Evolutionary conservation across 345 rosid species (phyloP).

Genomic region (Eucalyptus camaldulensis): DNA sequence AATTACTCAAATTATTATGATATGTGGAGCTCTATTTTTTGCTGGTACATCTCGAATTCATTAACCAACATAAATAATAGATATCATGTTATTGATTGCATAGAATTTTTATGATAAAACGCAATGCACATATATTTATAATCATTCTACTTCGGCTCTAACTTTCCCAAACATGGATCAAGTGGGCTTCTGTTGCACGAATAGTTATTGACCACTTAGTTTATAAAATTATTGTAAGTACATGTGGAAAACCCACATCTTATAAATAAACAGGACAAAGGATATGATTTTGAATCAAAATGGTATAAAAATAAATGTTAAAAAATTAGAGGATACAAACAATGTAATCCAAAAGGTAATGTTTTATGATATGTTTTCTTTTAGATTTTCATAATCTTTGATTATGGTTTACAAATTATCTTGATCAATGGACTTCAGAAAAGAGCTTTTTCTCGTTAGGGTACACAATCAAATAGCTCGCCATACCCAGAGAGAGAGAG

Average conservation of each 20-base stretch:
- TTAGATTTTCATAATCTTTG: not conserved
- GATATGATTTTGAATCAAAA: not conserved
- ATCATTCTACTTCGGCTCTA: not conserved
- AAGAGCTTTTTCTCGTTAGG: not conserved
- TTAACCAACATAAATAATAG: rapidly evolving
- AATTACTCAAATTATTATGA: not conserved
- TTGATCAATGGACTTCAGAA: not conserved
- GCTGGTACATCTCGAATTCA: not conserved
- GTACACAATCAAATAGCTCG: not conserved
- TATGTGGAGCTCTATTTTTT: not conserved
- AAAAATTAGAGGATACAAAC: not conserved
- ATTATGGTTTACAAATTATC: not conserved
- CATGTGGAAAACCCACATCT: not conserved
- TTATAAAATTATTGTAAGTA: not conserved
- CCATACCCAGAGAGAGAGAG: not conserved
- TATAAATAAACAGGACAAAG: not conserved
- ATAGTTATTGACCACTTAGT: not conserved
- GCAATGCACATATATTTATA: rapidly evolving
- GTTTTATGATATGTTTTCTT: not conserved
- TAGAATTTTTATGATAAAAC: not conserved
- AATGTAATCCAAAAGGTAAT: not conserved
- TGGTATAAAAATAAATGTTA: not conserved
- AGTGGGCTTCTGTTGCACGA: not conserved
- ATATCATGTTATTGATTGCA: not conserved
- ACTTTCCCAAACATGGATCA: not conserved